Evolutionary conservation across 495 filamentous ascomycete genomes (phyloP), one percentile per base, ranked within the genome.

Genomic region (Lasiosphaeris hirsuta): DNA sequence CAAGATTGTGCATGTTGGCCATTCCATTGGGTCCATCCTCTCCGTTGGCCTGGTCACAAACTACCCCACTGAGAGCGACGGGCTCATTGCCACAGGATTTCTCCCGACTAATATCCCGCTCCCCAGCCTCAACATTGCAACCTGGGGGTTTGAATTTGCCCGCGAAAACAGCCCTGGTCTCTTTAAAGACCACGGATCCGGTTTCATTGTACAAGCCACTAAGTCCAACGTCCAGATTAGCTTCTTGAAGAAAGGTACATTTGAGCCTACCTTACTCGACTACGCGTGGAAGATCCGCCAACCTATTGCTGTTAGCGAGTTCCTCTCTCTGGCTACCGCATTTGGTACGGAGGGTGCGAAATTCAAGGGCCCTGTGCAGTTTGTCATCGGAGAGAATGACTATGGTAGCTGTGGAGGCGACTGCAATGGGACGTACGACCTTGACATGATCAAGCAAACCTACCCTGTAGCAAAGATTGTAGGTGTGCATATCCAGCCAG

Each of bases 1-100:
- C 17, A 63, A 72, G 4, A 63, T 77, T 23, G 61, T 78, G 11
- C 72, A 71, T 38, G 64, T 77, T 10, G 74, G 72, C 34, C 73
- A 78, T 59, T 74, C 71, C 51, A 58, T 68, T 10, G 73, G 75
- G 44, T 62, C 59, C 37, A 51, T 63, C 46, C 47, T 71, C 9
- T 67, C 67, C 7, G 40, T 60, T 23, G 62, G 57, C 37, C 54
- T 73, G 37, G 44, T 68, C 33, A 59, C 61, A 14, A 57, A 35
- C 5, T 62, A 65, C 43, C 56, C 58, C 30, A 34, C 35, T 10
- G 61, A 71, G 10, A 67, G 45, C 46, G 58, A 62, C 54, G 70
- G 60, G 7, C 63, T 66, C 1, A 56, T 72, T 42, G 55, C 72
- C 48, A 73, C 70, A 10, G 70, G 70, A 13, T 68, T 52, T 36